Percentiles rank a stretch among this genome's conserved stretches.
Conservation (phyloP, 192 early-diverging fungal genomes). For the Rhizophagus clarus region DNA sequence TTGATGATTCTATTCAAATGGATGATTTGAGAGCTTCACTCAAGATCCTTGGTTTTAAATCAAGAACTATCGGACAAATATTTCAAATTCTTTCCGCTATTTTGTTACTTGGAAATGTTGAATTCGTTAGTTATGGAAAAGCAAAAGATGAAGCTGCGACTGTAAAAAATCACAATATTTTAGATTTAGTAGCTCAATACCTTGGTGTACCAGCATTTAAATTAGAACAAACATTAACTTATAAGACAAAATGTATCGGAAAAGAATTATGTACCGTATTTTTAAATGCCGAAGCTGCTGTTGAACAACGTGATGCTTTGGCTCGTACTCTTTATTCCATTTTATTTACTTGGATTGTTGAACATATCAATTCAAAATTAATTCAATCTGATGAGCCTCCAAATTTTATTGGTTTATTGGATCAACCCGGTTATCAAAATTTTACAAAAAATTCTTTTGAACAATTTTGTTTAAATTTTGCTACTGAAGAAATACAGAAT, state of each 20-base stretch:
- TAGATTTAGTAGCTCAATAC: conserved; percentile 74
- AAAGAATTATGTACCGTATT: conserved; percentile 90
- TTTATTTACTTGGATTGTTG: conserved; percentile 88
- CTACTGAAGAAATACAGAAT: conserved; percentile 69
- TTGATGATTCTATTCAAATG: conserved; percentile 61
- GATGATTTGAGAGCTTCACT: conserved; percentile 67
- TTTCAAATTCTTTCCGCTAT: conserved; percentile 87
- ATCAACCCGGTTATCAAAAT: conserved; percentile 75
- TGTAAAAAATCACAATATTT: conserved; percentile 74
- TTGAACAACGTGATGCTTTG: conserved; percentile 79
- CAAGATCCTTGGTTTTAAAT: conserved; percentile 60
- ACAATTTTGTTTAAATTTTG: conserved; percentile 69
- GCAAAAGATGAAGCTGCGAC: conserved; percentile 70
- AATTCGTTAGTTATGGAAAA: conserved; percentile 66
- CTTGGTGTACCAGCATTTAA: conserved; percentile 76
- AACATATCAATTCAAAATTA: conserved; percentile 84
- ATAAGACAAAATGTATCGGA: conserved; percentile 80
- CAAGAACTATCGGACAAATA: conserved; percentile 72
- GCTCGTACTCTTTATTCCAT: conserved; percentile 85
- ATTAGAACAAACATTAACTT: conserved; percentile 65
- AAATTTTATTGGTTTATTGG: conserved; percentile 86
- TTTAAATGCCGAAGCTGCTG: conserved; percentile 76
- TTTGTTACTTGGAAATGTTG: conserved; percentile 88
- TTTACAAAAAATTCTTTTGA: conserved; percentile 61
- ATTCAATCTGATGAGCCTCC: conserved; percentile 68